phyloP scores from a whole-genome alignment of 306 rosid species.

The Potentilla sterilis region DNA sequence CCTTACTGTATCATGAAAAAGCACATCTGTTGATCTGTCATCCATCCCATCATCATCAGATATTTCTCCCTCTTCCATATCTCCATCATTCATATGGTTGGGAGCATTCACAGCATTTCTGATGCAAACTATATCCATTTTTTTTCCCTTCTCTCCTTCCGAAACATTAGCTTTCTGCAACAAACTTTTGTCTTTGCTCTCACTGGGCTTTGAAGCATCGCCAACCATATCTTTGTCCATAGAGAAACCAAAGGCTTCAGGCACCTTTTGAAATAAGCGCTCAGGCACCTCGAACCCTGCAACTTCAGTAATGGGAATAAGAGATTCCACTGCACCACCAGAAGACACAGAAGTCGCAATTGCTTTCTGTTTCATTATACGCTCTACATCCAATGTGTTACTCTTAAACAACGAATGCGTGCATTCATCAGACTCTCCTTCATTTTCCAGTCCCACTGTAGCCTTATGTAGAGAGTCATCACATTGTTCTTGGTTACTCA shows the following conservation, averaged over 20 bases:
- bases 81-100: conserved; percentile 31
- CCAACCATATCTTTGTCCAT: conserved; percentile 26
- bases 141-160: conserved; percentile 27
- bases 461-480: conserved; percentile 23
- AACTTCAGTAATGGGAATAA: conserved; percentile 29
- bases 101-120: conserved; percentile 24
- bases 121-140: conserved; percentile 17
- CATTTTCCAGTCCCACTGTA: conserved; percentile 19
- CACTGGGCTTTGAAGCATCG: conserved; percentile 23
- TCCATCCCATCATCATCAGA: conserved; percentile 40
- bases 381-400: conserved; percentile 12
- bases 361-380: background rate
- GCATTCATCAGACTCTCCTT: conserved; percentile 19
- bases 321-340: conserved; percentile 2
- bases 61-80: conserved; percentile 81
- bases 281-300: conserved; percentile 33
- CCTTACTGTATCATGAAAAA: conserved; percentile 35
- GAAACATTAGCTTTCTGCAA: conserved; percentile 9
- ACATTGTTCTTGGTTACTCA: conserved; percentile 34
- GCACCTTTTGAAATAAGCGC: conserved; percentile 23
- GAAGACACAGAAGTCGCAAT: conserved; percentile 20
- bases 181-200: conserved; percentile 14
- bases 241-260: conserved; percentile 19
- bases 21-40: conserved; percentile 30
- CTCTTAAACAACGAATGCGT: conserved; percentile 1